A percentile compares a stretch with the other conserved stretches of the same genome.
Conservation (phyloP, 2,329 filamentous ascomycete species). For the Fusarium brachygibbosum region DNA sequence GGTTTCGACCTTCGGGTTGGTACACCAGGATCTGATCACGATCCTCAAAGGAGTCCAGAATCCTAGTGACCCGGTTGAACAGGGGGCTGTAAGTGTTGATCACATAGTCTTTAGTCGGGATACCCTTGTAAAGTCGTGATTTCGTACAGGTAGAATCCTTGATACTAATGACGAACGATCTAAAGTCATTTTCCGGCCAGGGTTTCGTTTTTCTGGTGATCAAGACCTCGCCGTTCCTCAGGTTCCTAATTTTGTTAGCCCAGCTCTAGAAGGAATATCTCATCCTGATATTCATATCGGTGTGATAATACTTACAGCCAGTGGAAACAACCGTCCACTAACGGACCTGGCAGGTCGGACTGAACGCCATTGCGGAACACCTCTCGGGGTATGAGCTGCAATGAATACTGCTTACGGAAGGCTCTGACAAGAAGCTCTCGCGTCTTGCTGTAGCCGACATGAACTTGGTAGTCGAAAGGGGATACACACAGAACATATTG, state of each 20-base stretch:
- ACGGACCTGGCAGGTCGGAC: constrained; percentile 63
- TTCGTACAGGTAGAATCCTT: constrained; percentile 28
- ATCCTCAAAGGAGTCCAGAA: constrained; percentile 41
- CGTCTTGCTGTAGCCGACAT: constrained; percentile 55
- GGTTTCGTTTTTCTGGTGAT: constrained; percentile 38
- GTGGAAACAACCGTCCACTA: constrained; percentile 67
- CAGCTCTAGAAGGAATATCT: neutral
- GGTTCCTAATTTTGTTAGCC: constrained; percentile 20
- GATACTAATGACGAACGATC: constrained; percentile 32
- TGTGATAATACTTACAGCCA: constrained; percentile 63
- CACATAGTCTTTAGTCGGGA: constrained; percentile 20
- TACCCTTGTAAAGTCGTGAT: neutral
- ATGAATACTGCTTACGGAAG: constrained; percentile 29
- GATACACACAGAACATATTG: constrained; percentile 55
- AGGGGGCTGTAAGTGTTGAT: constrained; percentile 45
- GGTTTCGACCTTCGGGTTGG: constrained; percentile 35
- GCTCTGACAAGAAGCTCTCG: constrained; percentile 49
- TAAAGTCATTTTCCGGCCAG: constrained; percentile 33
- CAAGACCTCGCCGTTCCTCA: constrained; percentile 35
- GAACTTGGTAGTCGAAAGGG: constrained; percentile 63
- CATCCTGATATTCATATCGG: too few relatives aligned
- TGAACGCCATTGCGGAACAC: constrained; percentile 26
- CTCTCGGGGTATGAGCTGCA: constrained; percentile 43
- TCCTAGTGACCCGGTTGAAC: constrained; percentile 37
- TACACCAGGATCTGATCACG: constrained; percentile 35